A percentile compares a stretch with the other conserved stretches of the same genome.
Conservation (phyloP, 352 stramenopile species). For the Pythium dissimile region DNA sequence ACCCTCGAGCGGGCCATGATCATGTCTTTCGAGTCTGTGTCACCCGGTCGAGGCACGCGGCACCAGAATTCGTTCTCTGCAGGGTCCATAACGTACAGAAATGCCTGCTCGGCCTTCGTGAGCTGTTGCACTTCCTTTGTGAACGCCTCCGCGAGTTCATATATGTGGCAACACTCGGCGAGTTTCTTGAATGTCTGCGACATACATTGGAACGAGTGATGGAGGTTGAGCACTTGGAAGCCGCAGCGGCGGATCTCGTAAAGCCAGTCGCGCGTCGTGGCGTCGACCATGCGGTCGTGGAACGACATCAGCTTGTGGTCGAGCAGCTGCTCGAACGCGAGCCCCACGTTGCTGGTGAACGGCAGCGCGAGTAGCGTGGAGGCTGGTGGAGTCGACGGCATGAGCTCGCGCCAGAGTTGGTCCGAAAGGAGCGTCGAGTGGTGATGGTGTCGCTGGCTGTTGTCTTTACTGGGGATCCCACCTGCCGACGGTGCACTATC, state of each 20-base stretch:
- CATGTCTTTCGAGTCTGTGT: slow-evolving; percentile 15
- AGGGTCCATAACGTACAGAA: slow-evolving; percentile 69
- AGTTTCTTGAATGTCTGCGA: slow-evolving; percentile 47
- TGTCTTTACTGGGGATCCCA: background rate
- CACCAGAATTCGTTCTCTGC: slow-evolving; percentile 80
- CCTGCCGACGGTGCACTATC: background rate
- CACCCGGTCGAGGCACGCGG: slow-evolving; percentile 31
- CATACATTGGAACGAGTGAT: slow-evolving; percentile 61
- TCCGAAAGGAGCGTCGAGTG: slow-evolving; percentile 34
- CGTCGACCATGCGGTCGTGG: slow-evolving; percentile 46
- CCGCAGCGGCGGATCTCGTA: slow-evolving; percentile 49
- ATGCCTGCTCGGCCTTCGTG: slow-evolving; percentile 52
- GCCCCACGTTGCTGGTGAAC: slow-evolving; percentile 51
- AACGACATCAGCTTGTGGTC: slow-evolving; percentile 46
- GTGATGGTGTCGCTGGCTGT: slow-evolving; percentile 7
- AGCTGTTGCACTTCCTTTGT: slow-evolving; percentile 43
- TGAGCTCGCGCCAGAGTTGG: slow-evolving; percentile 48
- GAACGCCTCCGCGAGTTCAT: slow-evolving; percentile 54
- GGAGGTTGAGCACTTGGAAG: slow-evolving; percentile 49
- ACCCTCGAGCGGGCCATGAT: slow-evolving; percentile 28
- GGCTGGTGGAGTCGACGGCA: slow-evolving; percentile 22
- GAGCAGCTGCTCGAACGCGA: slow-evolving; percentile 57
- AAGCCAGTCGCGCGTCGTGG: slow-evolving; percentile 60
- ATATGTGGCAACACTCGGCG: slow-evolving; percentile 50
- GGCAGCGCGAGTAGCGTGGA: slow-evolving; percentile 15